Evolutionary conservation across 805 yeast species (phyloP), one percentile per base, ranked within the genome.

Genomic region (Candida mattraensis): DNA sequence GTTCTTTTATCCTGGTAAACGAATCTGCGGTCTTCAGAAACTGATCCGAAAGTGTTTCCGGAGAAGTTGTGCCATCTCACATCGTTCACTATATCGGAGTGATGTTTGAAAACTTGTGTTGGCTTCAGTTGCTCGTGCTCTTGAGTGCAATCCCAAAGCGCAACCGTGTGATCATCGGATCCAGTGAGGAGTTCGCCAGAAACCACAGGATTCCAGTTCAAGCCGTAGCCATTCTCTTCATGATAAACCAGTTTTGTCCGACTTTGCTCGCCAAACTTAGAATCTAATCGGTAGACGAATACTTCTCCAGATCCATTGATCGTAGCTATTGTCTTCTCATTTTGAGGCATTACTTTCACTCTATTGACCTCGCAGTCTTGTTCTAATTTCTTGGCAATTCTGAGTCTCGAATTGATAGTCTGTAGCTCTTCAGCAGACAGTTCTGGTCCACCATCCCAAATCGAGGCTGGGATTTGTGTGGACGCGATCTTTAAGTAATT

Each of bases 281-380:
- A 14, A 27, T 52, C 55, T 13, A 59, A 29, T 35, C 74, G 66
- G 54, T 78, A 83, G 5, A 85, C 52, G 45, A 60, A 76, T 0
- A 80, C 72, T 24, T 68, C 72, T 24, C 94, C 94, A 3, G 52
- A 51, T 0, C 88, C 91, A 44, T 78, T 77, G 30, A 85, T 81
- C 0, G 89, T 77, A 7, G 86, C 81, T 7, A 83, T 68, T 0
- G 70, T 49, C 14, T 60, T 64, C 3, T 77, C 58, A 36, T 76
- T 66, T 41, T 77, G 82, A 2, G 88, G 88, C 74, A 77, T 74
- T 45, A 72, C 76, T 28, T 89, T 71, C 7, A 86, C 87, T 41
- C 91, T 67, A 48, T 84, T 83, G 14, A 84, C 74, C 56, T 85
- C 95, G n/a, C 66, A 61, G 9, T 68, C 66, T 46, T 80, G 84